A percentile compares a stretch with the other conserved stretches of the same genome.
phyloP scores from a whole-genome alignment of 2,329 filamentous ascomycete genomes.

The Xylariaceae sp. region DNA sequence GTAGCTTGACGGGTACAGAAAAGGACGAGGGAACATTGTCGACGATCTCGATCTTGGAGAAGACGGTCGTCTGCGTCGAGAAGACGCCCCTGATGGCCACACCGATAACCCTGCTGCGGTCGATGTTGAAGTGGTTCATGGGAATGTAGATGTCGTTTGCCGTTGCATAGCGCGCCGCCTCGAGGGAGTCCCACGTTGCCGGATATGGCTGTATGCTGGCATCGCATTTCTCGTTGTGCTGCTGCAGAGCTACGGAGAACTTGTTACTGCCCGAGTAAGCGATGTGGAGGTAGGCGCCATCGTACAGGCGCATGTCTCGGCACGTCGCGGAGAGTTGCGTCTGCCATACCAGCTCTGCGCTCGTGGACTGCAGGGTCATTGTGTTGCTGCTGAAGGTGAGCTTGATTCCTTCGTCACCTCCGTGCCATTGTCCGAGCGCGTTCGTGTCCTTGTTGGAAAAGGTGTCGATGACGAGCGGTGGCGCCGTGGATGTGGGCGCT shows the following conservation, averaged over 20 bases:
- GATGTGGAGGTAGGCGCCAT: slow-evolving; percentile 58
- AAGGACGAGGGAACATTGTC: slow-evolving; percentile 46
- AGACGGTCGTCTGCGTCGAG: slow-evolving; percentile 42
- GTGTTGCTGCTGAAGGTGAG: slow-evolving; percentile 46
- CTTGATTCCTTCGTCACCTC: slow-evolving; percentile 52
- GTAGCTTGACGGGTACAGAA: slow-evolving; percentile 53
- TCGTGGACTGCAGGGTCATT: slow-evolving; percentile 52
- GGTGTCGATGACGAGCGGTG: slow-evolving; percentile 54
- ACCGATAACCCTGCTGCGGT: slow-evolving; percentile 51
- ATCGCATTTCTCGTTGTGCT: slow-evolving; percentile 59
- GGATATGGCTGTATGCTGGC: slow-evolving; percentile 53
- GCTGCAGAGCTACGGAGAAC: slow-evolving; percentile 60
- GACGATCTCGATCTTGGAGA: slow-evolving; percentile 58
- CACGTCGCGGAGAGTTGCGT: slow-evolving; percentile 53
- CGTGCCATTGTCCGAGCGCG: slow-evolving; percentile 60
- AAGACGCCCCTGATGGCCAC: slow-evolving; percentile 63
- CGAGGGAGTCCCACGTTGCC: slow-evolving; percentile 62
- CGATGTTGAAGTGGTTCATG: slow-evolving; percentile 59
- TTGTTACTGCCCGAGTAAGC: slow-evolving; percentile 56
- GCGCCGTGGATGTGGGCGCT: slow-evolving; percentile 45
- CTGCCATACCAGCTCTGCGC: slow-evolving; percentile 58
- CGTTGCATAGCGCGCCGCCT: slow-evolving; percentile 53
- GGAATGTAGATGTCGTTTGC: slow-evolving; percentile 60
- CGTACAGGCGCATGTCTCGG: slow-evolving; percentile 49
- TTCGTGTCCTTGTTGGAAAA: slow-evolving; percentile 52